phyloP scores from a whole-genome alignment of 768 basidiomycete species.

The Lactarius indigo region DNA sequence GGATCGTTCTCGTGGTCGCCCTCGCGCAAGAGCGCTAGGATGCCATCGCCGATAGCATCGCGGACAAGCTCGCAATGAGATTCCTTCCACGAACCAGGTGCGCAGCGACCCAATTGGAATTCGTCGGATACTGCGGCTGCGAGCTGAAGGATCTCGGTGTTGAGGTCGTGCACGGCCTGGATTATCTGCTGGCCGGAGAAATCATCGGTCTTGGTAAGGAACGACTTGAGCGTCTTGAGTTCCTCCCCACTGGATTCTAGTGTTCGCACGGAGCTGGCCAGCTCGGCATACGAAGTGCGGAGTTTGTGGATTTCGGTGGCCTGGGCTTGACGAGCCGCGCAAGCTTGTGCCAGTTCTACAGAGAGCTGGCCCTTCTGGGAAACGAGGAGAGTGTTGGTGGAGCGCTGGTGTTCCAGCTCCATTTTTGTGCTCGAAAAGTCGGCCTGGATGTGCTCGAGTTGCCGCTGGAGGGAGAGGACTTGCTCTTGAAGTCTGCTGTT shows the following conservation, averaged over 20 bases:
- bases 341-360: conserved; percentile 19
- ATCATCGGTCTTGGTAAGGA: conserved; percentile 37
- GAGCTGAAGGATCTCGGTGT: conserved; percentile 36
- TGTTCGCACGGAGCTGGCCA: conserved; percentile 30
- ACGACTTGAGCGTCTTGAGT: conserved; percentile 33
- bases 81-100: conserved; percentile 25
- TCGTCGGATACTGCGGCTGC: conserved; percentile 34
- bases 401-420: conserved; percentile 25
- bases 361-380: conserved; percentile 25
- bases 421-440: conserved; percentile 25
- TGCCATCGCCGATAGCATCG: conserved; percentile 31
- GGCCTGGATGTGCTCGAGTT: conserved; percentile 25
- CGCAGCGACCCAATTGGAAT: conserved; percentile 30
- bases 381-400: conserved; percentile 21
- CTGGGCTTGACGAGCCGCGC: conserved; percentile 15
- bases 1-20: conserved; percentile 33
- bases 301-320: conserved; percentile 26
- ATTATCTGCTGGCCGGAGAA: conserved; percentile 35
- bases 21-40: conserved; percentile 31
- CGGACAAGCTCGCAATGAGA: conserved; percentile 32
- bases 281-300: conserved; percentile 27
- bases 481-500: conserved; percentile 23
- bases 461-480: conserved; percentile 24
- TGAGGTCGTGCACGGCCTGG: conserved; percentile 35
- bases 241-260: conserved; percentile 28